Evolutionary conservation across 495 filamentous ascomycete genomes (phyloP).

Genomic region (Aspergillus indologenus): DNA sequence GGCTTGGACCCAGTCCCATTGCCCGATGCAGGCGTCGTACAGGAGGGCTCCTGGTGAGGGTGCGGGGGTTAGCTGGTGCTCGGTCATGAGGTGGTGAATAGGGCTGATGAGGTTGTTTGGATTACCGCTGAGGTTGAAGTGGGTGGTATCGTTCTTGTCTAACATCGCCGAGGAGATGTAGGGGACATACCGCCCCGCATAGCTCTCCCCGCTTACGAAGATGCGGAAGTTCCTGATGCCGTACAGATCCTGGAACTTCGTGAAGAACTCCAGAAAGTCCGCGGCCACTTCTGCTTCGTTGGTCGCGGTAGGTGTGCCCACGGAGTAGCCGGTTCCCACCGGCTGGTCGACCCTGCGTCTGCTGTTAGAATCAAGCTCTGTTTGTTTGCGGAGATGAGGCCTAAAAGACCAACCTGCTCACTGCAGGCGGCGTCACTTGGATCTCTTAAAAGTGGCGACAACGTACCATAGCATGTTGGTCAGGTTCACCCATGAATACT

Average conservation of each 20-base stretch:
- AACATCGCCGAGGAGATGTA: constrained; percentile 55
- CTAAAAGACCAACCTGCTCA: no score
- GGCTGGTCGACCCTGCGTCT: constrained; percentile 56
- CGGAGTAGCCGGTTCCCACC: constrained; percentile 55
- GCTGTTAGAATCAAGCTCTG: no score
- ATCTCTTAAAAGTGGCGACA: no score
- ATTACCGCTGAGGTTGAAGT: constrained; percentile 47
- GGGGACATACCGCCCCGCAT: constrained; percentile 54
- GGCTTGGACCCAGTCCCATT: constrained; percentile 39
- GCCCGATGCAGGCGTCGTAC: constrained; percentile 44
- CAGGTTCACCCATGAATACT: constrained; percentile 66
- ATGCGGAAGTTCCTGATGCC: constrained; percentile 59
- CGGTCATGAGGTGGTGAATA: no score
- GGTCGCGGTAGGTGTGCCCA: constrained; percentile 51
- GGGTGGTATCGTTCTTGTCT: constrained; percentile 44
- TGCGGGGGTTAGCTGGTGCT: constrained; percentile 38
- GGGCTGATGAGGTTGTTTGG: no score
- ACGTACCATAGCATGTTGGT: constrained; percentile 60
- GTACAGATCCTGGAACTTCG: constrained; percentile 60
- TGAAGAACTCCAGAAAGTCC: constrained; percentile 62
- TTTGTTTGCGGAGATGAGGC: no score
- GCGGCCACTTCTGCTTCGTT: constrained; percentile 54
- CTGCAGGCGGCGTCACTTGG: no score
- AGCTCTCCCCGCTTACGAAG: constrained; percentile 61
- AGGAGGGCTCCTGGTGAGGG: constrained; percentile 43